phyloP scores from a whole-genome alignment of 2,329 filamentous ascomycete species.

The Mycosphaerella sp. region DNA sequence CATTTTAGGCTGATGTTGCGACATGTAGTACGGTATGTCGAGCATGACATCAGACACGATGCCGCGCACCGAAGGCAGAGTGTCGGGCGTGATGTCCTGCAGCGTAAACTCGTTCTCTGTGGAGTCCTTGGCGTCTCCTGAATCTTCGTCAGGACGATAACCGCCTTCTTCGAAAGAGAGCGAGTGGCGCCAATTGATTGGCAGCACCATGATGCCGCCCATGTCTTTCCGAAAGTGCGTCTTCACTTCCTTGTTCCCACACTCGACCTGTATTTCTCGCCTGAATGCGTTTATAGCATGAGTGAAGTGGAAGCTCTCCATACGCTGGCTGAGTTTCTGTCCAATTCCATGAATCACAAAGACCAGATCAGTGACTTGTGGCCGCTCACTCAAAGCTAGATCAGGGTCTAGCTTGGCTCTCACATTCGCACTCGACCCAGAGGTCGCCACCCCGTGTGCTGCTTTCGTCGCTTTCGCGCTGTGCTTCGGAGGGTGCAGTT shows the following conservation, averaged over 20 bases:
- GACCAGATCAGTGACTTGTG: slow-evolving; percentile 77
- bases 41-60: slow-evolving; percentile 98
- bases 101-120: slow-evolving; percentile 58
- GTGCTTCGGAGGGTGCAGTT: slow-evolving; percentile 54
- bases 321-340: slow-evolving; percentile 88
- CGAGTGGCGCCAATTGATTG: slow-evolving; percentile 88
- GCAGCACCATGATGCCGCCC: slow-evolving; percentile 87
- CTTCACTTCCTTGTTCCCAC: slow-evolving; percentile 68
- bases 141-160: slow-evolving; percentile 47
- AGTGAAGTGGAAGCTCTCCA: slow-evolving; percentile 96
- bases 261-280: slow-evolving; percentile 76
- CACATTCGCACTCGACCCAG: slow-evolving; percentile 37
- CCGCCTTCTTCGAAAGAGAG: slow-evolving; percentile 80
- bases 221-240: slow-evolving; percentile 68
- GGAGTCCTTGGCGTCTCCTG: slow-evolving; percentile 32
- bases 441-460: slow-evolving; percentile 41
- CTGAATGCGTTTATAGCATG: slow-evolving; percentile 91
- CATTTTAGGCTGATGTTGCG: slow-evolving; percentile 93
- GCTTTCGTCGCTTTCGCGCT: slow-evolving; percentile 39
- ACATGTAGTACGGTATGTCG: slow-evolving; percentile 96
- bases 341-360: slow-evolving; percentile 94
- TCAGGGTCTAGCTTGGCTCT: slow-evolving; percentile 46
- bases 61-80: slow-evolving; percentile 81
- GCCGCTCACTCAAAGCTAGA: slow-evolving; percentile 60
- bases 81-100: slow-evolving; percentile 85